These are phyloP conservation scores for Trichoderma reesei DNA, from an alignment of 495 filamentous ascomycete genomes.

Conservation along the genomic window DNA sequence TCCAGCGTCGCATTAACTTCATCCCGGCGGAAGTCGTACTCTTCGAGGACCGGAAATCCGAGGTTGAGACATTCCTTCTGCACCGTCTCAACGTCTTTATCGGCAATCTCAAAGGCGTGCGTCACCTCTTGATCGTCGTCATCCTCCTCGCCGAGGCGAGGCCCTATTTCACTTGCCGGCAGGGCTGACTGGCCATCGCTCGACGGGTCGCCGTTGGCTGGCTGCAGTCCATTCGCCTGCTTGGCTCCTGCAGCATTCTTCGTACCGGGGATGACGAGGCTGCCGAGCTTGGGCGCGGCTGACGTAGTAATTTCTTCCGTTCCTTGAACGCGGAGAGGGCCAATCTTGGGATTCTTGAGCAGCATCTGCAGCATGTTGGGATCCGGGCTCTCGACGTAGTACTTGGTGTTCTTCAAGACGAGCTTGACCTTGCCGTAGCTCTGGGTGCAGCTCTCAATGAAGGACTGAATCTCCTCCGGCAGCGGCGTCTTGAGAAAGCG, in stretches of 20 bases:
- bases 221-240: constrained; percentile 44
- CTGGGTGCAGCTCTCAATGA: constrained; percentile 74
- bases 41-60: constrained; percentile 79
- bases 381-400: constrained; percentile 87
- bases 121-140: constrained; percentile 83
- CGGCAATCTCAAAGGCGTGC: constrained; percentile 87
- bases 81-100: constrained; percentile 67
- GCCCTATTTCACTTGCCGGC: constrained; percentile 33
- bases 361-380: constrained; percentile 74
- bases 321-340: constrained; percentile 35
- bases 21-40: constrained; percentile 98
- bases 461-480: constrained; percentile 64
- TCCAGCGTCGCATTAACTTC: constrained; percentile 79
- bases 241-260: constrained; percentile 80
- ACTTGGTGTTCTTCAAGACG: constrained; percentile 86
- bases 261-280: constrained; percentile 87
- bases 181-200: constrained; percentile 17
- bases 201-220: constrained; percentile 27
- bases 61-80: constrained; percentile 85
- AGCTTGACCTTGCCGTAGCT: constrained; percentile 94
- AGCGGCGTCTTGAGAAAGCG: constrained; percentile 78
- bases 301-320: constrained; percentile 64
- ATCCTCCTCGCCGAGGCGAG: constrained; percentile 67
- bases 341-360: constrained; percentile 48
- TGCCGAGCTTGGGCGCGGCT: constrained; percentile 79